These are phyloP conservation scores for Capillidium rhysosporum DNA, from an alignment of 371 early-diverging fungal species.

Conservation along the genomic window DNA sequence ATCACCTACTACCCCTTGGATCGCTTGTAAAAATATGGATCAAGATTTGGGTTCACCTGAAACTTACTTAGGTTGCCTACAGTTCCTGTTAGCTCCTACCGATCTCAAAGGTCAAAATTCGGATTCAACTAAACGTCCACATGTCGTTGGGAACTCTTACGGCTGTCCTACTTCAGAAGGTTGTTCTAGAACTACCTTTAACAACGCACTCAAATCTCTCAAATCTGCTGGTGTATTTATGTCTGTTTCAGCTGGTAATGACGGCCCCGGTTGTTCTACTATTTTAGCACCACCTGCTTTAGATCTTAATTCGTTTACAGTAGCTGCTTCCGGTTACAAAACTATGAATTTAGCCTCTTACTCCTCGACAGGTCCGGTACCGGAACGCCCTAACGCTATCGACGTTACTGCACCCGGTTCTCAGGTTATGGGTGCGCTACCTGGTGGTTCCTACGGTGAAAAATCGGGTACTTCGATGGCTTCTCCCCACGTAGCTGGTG, in stretches of 20 bases:
- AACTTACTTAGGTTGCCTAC: neutral
- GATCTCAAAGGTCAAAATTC: neutral
- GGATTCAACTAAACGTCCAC: neutral
- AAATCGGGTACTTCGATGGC: conserved; percentile 40
- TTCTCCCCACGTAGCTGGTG: conserved; percentile 58
- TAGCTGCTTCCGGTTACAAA: neutral
- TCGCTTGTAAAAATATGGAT: conserved; percentile 4
- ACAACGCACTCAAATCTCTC: neutral
- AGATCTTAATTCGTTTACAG: neutral
- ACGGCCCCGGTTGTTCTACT: neutral
- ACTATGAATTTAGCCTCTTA: neutral
- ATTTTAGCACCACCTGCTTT: neutral
- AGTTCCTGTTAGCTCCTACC: neutral
- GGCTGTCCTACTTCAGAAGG: neutral
- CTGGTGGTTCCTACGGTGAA: neutral
- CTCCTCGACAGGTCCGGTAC: neutral
- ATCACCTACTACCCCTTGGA: neutral
- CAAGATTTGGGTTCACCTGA: neutral
- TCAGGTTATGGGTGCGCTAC: conserved; percentile 15
- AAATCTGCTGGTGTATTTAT: neutral
- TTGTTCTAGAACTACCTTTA: neutral
- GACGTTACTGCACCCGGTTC: conserved; percentile 14
- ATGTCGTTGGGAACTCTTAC: neutral
- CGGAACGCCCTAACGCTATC: neutral
- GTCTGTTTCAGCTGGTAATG: neutral